Percentiles rank a stretch among this genome's conserved stretches.
Conservation (phyloP, 192 early-diverging fungal genomes). For the Dissophora globulifera region DNA sequence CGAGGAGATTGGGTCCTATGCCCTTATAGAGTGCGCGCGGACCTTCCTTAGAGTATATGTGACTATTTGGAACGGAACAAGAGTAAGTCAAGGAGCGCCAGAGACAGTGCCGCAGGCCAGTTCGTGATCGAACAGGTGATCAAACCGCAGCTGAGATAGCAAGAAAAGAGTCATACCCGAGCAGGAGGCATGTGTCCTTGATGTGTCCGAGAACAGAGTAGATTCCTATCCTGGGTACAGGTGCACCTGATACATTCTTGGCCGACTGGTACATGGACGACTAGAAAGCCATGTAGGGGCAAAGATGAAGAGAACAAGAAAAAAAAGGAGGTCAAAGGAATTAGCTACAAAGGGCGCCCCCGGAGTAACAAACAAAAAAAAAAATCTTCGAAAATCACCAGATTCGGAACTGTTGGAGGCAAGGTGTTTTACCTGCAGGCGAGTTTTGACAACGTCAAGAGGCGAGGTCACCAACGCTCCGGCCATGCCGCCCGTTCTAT, state of each 20-base stretch:
- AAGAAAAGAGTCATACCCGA: slow-evolving; percentile 52
- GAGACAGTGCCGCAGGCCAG: too few species aligned
- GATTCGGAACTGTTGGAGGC: too few species aligned
- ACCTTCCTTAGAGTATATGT: slow-evolving; percentile 81
- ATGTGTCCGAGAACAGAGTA: slow-evolving; percentile 59
- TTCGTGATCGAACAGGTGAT: too few species aligned
- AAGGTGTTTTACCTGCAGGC: slow-evolving; percentile 80
- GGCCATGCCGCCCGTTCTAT: slow-evolving; percentile 75
- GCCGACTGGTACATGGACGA: slow-evolving; percentile 38
- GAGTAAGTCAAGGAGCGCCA: too few species aligned
- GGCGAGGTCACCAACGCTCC: slow-evolving; percentile 92
- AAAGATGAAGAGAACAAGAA: not conserved
- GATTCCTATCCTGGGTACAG: slow-evolving; percentile 20
- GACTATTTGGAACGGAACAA: too few species aligned
- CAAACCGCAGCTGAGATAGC: not conserved
- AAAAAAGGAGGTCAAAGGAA: not conserved
- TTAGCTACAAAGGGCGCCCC: too few species aligned
- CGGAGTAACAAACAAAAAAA: too few species aligned
- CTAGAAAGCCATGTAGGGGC: slow-evolving; percentile 13
- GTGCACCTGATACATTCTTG: slow-evolving; percentile 11
- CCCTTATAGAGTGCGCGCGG: slow-evolving; percentile 91
- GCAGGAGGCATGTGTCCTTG: slow-evolving; percentile 59
- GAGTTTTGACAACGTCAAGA: slow-evolving; percentile 94
- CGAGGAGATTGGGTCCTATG: slow-evolving; percentile 91
- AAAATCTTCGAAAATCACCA: too few species aligned